Percentiles rank a stretch among this genome's conserved stretches.
Conservation (phyloP, 129 eudicot species). For the Cynara cardunculus region DNA sequence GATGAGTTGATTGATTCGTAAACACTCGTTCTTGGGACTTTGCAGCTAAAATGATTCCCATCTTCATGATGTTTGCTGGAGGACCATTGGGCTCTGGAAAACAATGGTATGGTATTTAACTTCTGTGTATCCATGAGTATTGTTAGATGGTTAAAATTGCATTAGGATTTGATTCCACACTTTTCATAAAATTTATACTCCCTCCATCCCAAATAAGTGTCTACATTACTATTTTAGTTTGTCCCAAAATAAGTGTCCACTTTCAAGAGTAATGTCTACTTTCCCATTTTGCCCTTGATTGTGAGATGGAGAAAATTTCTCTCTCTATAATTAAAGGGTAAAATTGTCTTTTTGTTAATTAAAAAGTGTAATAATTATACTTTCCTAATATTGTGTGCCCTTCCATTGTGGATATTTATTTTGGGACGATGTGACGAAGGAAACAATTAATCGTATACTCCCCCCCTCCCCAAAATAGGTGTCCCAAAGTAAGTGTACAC, state of each 20-base stretch:
- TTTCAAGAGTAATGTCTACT: too few species aligned
- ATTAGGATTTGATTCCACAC: not conserved
- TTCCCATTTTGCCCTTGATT: too few species aligned
- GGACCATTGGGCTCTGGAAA: conserved; percentile 99
- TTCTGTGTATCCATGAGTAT: not conserved
- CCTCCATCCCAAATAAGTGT: not conserved
- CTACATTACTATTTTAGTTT: too few species aligned
- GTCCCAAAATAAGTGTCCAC: not conserved
- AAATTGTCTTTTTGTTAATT: too few species aligned
- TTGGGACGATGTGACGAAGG: too few species aligned
- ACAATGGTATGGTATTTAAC: conserved; percentile 63
- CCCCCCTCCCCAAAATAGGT: not conserved
- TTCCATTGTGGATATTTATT: too few species aligned
- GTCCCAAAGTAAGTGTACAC: not conserved
- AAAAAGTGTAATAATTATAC: too few species aligned
- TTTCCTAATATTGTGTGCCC: too few species aligned
- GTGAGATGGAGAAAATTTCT: too few species aligned
- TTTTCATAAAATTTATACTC: not conserved
- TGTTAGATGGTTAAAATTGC: not conserved
- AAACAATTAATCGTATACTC: too few species aligned
- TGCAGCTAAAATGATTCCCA: conserved; percentile 96
- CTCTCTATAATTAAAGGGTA: too few species aligned
- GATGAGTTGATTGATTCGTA: not conserved
- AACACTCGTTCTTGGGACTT: not conserved
- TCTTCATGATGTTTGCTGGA: conserved; percentile 97